Conservation (phyloP, 805 yeast genomes). For the Saturnispora ahearnii region DNA sequence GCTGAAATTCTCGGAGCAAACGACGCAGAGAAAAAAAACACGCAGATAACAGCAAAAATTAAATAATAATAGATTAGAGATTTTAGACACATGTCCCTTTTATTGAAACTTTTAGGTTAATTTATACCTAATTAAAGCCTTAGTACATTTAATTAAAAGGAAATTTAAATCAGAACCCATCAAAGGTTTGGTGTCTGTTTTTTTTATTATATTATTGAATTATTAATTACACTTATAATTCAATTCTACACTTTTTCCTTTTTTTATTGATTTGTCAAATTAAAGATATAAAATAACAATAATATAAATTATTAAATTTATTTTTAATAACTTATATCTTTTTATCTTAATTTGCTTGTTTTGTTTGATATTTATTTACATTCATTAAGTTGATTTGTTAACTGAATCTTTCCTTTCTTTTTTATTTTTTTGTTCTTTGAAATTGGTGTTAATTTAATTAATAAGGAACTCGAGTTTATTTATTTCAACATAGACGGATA, state of each 20-base stretch:
- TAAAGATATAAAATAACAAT: not conserved
- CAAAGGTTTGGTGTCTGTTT: not conserved
- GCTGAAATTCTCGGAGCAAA: not conserved
- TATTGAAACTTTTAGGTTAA: not conserved
- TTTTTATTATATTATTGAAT: not conserved
- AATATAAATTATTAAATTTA: not conserved
- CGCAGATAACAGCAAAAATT: not conserved
- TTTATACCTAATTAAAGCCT: not conserved
- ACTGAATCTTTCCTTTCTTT: not conserved
- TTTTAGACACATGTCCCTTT: not conserved
- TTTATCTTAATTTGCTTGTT: not conserved
- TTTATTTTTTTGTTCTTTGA: conserved; percentile 10
- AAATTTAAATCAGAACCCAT: not conserved
- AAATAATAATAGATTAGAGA: not conserved
- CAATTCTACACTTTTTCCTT: not conserved
- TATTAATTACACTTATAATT: not conserved
- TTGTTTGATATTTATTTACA: not conserved
- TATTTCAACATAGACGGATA: conserved; percentile 28
- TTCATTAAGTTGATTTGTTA: conserved; percentile 6
- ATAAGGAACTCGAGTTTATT: conserved; percentile 19
- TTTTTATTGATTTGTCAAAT: not conserved
- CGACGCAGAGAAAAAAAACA: not conserved
- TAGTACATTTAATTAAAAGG: not conserved
- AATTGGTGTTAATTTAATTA: conserved; percentile 17
- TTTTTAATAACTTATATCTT: not conserved